A percentile compares a stretch with the other conserved stretches of the same genome.
phyloP scores from a whole-genome alignment of 2,329 filamentous ascomycete genomes.

The Sporothrix globosa region DNA sequence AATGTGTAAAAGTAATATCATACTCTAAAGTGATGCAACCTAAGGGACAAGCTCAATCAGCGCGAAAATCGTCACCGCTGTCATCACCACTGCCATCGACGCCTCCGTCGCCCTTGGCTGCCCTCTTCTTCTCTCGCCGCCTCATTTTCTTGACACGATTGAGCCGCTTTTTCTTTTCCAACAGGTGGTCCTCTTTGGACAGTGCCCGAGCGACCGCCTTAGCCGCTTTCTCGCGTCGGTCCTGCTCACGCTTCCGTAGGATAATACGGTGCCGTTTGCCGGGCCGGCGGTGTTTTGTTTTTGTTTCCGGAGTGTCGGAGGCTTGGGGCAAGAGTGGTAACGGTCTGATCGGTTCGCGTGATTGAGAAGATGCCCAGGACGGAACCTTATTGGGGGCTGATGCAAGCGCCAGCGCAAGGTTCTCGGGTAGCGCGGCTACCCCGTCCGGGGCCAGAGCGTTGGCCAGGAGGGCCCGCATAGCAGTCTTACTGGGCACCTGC shows the following conservation, averaged over 20 bases:
- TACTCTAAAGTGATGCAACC: neutral
- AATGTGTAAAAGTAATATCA: neutral
- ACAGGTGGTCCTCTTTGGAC: conserved; percentile 59
- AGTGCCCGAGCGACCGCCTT: conserved; percentile 46
- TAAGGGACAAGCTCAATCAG: neutral
- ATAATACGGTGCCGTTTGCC: conserved; percentile 64
- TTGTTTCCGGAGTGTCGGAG: neutral
- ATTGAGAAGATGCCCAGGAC: conserved; percentile 32
- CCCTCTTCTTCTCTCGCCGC: conserved; percentile 60
- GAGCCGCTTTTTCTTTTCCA: conserved; percentile 64
- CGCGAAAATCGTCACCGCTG: neutral
- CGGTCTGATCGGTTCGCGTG: neutral
- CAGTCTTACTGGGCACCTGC: conserved; percentile 39
- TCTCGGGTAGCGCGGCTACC: neutral
- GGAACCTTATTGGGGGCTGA: conserved; percentile 33
- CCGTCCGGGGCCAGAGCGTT: conserved; percentile 29
- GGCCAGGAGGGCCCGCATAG: conserved; percentile 33
- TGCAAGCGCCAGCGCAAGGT: neutral
- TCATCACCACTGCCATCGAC: conserved; percentile 1
- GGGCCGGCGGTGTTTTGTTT: conserved; percentile 48
- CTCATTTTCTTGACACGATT: conserved; percentile 65
- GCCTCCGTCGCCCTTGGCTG: conserved; percentile 16
- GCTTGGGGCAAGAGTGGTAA: neutral
- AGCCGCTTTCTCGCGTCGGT: conserved; percentile 48
- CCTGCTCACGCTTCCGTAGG: conserved; percentile 51